These are phyloP conservation scores for Tolypocladium inflatum DNA, from an alignment of 2,329 filamentous ascomycete genomes.

Conservation along the genomic window DNA sequence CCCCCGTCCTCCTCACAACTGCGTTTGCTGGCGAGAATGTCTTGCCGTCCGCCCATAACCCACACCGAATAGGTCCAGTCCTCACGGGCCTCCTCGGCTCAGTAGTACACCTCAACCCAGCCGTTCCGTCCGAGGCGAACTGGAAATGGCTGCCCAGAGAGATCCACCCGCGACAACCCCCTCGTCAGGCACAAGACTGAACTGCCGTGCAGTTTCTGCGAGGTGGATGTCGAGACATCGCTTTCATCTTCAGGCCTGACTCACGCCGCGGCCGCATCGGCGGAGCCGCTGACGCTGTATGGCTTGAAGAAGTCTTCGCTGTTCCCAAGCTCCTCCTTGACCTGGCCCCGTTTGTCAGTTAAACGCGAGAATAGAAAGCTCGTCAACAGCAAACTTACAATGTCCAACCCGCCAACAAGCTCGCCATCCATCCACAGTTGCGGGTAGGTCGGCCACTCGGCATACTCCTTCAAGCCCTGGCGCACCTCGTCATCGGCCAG, in stretches of 20 bases:
- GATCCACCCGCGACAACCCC: neutral
- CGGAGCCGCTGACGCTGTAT: conserved; percentile 48
- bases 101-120: neutral
- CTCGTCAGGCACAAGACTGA: neutral
- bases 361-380: too few relatives aligned
- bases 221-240: neutral
- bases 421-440: conserved; percentile 90
- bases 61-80: neutral
- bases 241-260: neutral
- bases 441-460: conserved; percentile 98
- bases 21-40: neutral
- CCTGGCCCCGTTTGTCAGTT: conserved; percentile 38
- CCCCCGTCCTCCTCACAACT: neutral
- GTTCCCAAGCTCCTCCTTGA: conserved; percentile 86
- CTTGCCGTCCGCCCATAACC: neutral
- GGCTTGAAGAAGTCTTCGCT: conserved; percentile 74
- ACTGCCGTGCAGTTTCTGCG: neutral
- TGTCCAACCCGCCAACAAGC: conserved; percentile 87
- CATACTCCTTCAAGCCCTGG: conserved; percentile 91
- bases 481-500: conserved; percentile 94
- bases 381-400: conserved; percentile 54
- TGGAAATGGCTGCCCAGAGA: neutral
- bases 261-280: conserved; percentile 25
- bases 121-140: neutral
- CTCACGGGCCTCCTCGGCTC: neutral